Evolutionary conservation across 2,329 filamentous ascomycete species (phyloP), one percentile per base, ranked within the genome.

Genomic region (Xenoacremonium recifei): DNA sequence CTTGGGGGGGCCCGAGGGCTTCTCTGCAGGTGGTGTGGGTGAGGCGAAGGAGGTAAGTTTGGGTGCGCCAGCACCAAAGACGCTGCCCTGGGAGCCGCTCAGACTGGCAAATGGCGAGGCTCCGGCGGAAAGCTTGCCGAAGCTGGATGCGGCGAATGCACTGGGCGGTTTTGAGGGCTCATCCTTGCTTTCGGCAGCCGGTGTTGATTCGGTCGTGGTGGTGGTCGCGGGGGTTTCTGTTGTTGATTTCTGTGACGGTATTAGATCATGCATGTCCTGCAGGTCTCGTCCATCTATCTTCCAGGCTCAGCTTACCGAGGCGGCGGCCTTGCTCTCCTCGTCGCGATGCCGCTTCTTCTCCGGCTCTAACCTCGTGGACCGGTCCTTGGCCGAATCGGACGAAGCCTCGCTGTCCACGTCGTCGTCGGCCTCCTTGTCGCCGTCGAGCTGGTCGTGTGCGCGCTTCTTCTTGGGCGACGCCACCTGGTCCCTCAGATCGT

Each of bases 391-490:
- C 41, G 71, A 71, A 50, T 70, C 67, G 39, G 65, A 68, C 16
- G 68, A 70, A 30, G 62, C 57, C 25, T 64, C 53, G 51, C 71
- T 68, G 45, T 66, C 71, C 46, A 58, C 61, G 49, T 72, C 73
- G 25, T 66, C 63, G 27, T 67, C 61, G 5, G 61, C 46, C 29
- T 70, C 71, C 52, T 66, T 71, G 37, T 66, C 63, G 35, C 74
- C 69, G 20, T 82, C 80, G 13, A 81, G 64, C 59, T 82, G 72
- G 49, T 80, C 78, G 50, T 79, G 76, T 20, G 71, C 75, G 50
- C 81, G 73, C 69, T 84, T 85, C 71, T 84, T 85, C 68, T 84
- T 84, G 21, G 81, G 81, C 11, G 79, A 84, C 16, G 72, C 68
- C 33, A 80, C 57, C 43, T 73, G 68, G 36, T 81, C 75, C 57